Base-by-base conservation (phyloP, 2,329 filamentous ascomycete genomes). In the Cyclaneusma minus region DNA sequence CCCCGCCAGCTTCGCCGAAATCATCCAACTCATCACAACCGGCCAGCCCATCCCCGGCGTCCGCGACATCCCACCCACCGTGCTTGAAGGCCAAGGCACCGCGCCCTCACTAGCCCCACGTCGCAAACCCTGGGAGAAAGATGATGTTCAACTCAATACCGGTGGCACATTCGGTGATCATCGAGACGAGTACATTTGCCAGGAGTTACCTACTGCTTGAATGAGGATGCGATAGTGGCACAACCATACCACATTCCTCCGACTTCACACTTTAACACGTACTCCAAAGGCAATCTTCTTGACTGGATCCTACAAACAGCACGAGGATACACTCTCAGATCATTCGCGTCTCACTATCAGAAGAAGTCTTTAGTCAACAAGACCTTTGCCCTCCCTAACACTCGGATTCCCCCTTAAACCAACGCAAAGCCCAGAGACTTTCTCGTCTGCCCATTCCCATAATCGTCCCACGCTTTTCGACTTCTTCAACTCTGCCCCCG, bases 21-120 rank as follows among this genome's bases (percentile, higher is more conserved):
- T 94, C 34, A 75, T 92, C 29, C 77, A 82, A 42, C 66, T 92
- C 29, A 80, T 94, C 28, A 80, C 81, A 13, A 74, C 71, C 15
- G 83, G 83, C 28, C 72, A 82, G 40, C 75, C 80, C 0, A 77
- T 94, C 22, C 83, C 84, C 2, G 85, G 85, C 1, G 91, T 94
- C 43, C 73, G 74, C 39, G 70, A 92, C 35, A 87, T 94, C 28
- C 83, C 85, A 4, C 68, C 82, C 38, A 89, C 76, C 0, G 59
- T 93, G 4, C 59, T 85, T 12, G 62, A 71, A 28, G 76, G 77
- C 4, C 67, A 81, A 33, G 75, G 78, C 33, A 65, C 41, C 6
- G 32, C 34, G 13, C 35, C 46, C 1, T 30, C 30, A 5, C 31
- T 35, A 8, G 33, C 35, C 5, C 62, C 55, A 8, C 62, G 64